phyloP scores from a whole-genome alignment of 2,329 filamentous ascomycete genomes.

The Sclerotinia glacialis region DNA sequence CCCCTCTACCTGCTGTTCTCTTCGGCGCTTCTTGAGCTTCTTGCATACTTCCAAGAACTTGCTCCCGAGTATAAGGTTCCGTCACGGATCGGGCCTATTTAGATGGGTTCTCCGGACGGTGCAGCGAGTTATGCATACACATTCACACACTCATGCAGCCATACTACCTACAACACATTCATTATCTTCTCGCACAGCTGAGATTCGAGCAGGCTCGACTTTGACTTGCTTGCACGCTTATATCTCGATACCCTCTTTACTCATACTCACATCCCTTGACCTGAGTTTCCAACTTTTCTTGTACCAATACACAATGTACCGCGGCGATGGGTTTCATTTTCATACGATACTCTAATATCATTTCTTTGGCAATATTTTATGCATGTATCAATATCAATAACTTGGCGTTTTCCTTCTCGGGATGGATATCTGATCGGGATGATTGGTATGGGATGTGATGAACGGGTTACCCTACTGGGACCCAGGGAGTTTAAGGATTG shows the following conservation, averaged over 20 bases:
- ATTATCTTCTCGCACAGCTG: conserved; percentile 8
- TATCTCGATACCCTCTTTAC: conserved; percentile 19
- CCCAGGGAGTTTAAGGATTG: conserved; percentile 8
- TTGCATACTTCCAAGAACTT: background rate
- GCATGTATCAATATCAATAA: too few relatives aligned
- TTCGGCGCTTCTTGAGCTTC: background rate
- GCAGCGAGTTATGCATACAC: background rate
- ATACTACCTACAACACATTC: background rate
- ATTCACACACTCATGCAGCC: background rate
- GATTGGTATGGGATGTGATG: conserved; percentile 10
- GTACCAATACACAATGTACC: conserved; percentile 3
- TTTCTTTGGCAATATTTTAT: background rate
- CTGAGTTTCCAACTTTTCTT: background rate
- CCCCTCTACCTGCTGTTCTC: background rate
- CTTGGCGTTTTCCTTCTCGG: background rate
- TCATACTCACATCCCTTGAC: background rate
- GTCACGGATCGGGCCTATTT: background rate
- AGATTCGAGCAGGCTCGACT: conserved; percentile 18
- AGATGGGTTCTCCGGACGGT: background rate
- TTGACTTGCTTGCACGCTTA: background rate
- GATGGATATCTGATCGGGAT: conserved; percentile 4
- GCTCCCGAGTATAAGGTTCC: background rate
- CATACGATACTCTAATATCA: background rate
- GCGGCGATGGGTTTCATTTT: background rate
- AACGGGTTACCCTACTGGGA: background rate